Conservation (phyloP, 352 stramenopile genomes). For the Phytophthora podocarpi region DNA sequence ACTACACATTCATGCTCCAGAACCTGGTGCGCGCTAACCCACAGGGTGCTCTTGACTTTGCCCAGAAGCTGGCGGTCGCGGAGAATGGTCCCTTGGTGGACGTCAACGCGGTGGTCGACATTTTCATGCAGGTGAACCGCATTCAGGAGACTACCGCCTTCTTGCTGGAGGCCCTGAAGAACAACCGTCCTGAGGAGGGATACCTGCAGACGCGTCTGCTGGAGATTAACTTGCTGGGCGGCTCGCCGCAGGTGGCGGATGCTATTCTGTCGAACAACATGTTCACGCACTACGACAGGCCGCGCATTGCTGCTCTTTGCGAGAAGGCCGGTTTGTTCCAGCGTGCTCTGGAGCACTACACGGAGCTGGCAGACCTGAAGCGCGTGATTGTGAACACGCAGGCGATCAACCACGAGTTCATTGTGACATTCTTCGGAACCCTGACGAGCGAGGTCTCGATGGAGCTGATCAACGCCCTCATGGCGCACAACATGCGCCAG, state of each 20-base stretch:
- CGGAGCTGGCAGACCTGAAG: slow-evolving; percentile 98
- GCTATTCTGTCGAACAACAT: slow-evolving; percentile 99
- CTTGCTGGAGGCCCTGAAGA: slow-evolving; percentile 98
- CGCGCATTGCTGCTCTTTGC: slow-evolving; percentile 97
- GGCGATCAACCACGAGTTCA: slow-evolving; percentile 96
- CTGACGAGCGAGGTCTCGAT: slow-evolving; percentile 98
- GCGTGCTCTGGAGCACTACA: slow-evolving; percentile 99
- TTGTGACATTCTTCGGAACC: slow-evolving; percentile 99
- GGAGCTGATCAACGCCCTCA: slow-evolving; percentile 98
- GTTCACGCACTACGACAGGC: slow-evolving; percentile 99
- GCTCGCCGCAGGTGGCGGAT: slow-evolving; percentile 98
- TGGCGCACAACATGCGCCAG: slow-evolving; percentile 96
- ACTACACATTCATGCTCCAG: slow-evolving; percentile 99
- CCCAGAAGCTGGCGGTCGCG: slow-evolving; percentile 97
- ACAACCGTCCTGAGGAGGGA: slow-evolving; percentile 98
- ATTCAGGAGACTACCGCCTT: slow-evolving; percentile 99
- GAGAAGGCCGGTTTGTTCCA: slow-evolving; percentile 99
- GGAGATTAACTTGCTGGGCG: slow-evolving; percentile 99
- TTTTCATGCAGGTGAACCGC: slow-evolving; percentile 99
- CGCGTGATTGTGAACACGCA: slow-evolving; percentile 93
- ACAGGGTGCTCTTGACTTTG: slow-evolving; percentile 97
- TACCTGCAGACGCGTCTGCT: slow-evolving; percentile 99
- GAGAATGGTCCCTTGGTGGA: slow-evolving; percentile 96
- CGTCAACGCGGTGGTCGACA: slow-evolving; percentile 98
- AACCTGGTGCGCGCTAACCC: slow-evolving; percentile 99